Base-by-base conservation (phyloP, 1,139 yeast genomes). In the Yamadazyma buinensis region DNA sequence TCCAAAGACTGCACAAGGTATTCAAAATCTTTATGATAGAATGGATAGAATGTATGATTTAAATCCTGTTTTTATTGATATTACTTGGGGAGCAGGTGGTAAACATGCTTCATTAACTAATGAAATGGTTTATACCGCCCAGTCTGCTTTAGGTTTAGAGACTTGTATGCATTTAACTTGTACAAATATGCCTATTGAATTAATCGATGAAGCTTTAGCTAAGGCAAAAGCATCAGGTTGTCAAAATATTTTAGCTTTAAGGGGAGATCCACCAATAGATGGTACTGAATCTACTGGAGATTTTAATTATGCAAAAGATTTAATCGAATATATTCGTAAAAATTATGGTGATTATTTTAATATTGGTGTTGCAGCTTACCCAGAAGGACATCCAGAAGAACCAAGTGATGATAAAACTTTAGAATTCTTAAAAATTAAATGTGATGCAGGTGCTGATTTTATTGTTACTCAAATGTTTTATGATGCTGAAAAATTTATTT, bases 41-140 rank as follows among this genome's bases (percentile, higher is more conserved):
- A 92, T 92, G 94, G 97, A 92, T 55, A 77, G 97, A 59, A 92
- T 92, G 98, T 87, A 86, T 59, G 90, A 85, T 47, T 70, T 90
- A 51, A 83, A 84, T 44, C 98, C 98, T 1, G 79, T 85, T 43
- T 92, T 92, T 57, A 81, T 92, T 41, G 98, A 92, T 55, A 85
- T 92, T 44, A 92, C 98, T 1, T 92, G 98, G 98, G 90, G 90
- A 52, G 98, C 98, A 2, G 98, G 98, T 28, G 97, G 97, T 7
- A 72, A 90, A 39, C 65, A 84, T 32, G 81, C 95, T 6, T 77
- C 77, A 33, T 66, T 86, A 48, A 84, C 97, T 28, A 83, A 86
- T 36, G 97, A 90, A 50, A 84, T 92, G 77, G 95, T 92, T 5
- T 77, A 87, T 47, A 88, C 95, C 2, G 79, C 97, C 0, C 96